phyloP scores from a whole-genome alignment of 495 filamentous ascomycete species.

The Trichoderma gamsii region DNA sequence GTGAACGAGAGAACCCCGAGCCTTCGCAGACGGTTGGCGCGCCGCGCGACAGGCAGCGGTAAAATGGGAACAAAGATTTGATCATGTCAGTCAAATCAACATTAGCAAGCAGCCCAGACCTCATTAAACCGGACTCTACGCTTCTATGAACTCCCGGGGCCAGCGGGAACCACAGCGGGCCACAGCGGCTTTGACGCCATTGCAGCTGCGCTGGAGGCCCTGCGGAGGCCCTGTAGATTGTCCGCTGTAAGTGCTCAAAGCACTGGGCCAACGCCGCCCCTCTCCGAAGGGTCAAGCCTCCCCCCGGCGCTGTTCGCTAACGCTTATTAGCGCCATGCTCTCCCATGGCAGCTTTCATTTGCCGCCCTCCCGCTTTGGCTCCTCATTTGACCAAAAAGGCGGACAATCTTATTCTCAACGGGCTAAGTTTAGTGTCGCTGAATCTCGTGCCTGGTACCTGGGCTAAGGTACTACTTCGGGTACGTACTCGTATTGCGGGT shows the following conservation, averaged over 20 bases:
- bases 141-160: not conserved
- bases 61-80: not conserved
- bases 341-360: conserved; percentile 4
- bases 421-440: not conserved
- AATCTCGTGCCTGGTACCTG: not conserved
- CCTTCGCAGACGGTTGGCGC: not conserved
- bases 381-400: not conserved
- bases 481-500: not conserved
- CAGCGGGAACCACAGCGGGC: not conserved
- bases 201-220: not conserved
- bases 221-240: not conserved
- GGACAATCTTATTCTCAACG: not conserved
- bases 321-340: not conserved
- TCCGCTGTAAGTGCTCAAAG: not conserved
- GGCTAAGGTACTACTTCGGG: not conserved
- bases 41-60: not conserved
- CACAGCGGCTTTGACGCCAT: conserved; percentile 3
- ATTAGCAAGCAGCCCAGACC: not conserved
- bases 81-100: not conserved
- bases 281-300: not conserved
- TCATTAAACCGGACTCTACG: not conserved
- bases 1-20: not conserved
- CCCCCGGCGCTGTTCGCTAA: conserved; percentile 3
- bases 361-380: not conserved
- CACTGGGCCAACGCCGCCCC: not conserved